Evolutionary conservation across 108 stramenopile genomes (phyloP), one percentile per base, ranked within the genome.

Genomic region (Cyclotella kingstonii): DNA sequence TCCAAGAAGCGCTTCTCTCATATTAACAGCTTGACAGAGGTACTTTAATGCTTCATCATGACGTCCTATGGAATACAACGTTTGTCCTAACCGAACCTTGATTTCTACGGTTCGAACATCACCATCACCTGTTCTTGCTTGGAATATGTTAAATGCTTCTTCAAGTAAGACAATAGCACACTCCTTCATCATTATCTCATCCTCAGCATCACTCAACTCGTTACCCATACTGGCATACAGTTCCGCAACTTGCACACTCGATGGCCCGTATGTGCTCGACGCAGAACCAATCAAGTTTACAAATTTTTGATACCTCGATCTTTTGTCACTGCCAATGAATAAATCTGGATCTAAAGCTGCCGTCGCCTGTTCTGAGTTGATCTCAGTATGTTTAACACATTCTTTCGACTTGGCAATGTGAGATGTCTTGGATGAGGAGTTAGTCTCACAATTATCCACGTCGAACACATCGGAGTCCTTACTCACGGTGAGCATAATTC

Each of bases 11-110:
- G 73, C 73, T 52, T 74, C 73, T 63, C 64, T 59, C 63, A 82
- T 82, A 75, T 72, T 76, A 2, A 76, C 78, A 1, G 77, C 70
- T 50, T 70, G 70, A 41, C 73, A 76, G 29, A 61, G 63, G 49
- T 52, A 64, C 17, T 79, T 71, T 28, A 68, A 38, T 25, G 66
- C 73, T 26, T 75, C 68, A 59, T 75, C 68, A 50, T 79, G 51
- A 38, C 68, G 56, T 39, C 68, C 68, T 18, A 60, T 49, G 33
- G 73, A 50, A 40, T 43, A 44, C 21, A 47, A 39, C 36, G 22
- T 40, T 23, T 40, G 33, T 9, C 73, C 73, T 28, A 74, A 25
- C n/a, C 55, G 57, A 17, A 74, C 31, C 46, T 64, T 60, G 48
- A 56, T 58, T 12, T 66, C 58, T 19, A 74, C 54, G 8, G 73